These are phyloP conservation scores for Emergomyces pasteurianus DNA, from an alignment of 2,329 filamentous ascomycete species.

Conservation along the genomic window DNA sequence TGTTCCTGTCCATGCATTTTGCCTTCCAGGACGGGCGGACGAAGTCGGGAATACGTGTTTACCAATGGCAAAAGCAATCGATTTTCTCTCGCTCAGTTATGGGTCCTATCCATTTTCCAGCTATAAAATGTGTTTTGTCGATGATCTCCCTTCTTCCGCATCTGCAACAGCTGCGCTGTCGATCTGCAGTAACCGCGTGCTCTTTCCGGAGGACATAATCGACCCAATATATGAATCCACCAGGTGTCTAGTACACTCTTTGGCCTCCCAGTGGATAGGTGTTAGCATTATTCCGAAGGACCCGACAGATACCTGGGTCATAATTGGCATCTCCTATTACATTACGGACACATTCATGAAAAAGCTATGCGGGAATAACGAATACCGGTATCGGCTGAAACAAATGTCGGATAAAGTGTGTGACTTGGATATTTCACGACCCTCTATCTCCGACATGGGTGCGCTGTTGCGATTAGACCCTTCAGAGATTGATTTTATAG, in stretches of 20 bases:
- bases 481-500: conserved; percentile 82
- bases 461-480: conserved; percentile 64
- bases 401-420: conserved; percentile 69
- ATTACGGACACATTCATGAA: conserved; percentile 92
- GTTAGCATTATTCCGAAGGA: conserved; percentile 81
- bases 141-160: conserved; percentile 69
- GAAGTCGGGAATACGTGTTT: conserved; percentile 81
- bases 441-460: conserved; percentile 72
- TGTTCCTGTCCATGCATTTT: conserved; percentile 82
- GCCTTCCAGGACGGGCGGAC: conserved; percentile 67
- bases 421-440: conserved; percentile 67
- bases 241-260: conserved; percentile 64
- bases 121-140: conserved; percentile 89
- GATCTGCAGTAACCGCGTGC: conserved; percentile 72
- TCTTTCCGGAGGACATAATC: conserved; percentile 75
- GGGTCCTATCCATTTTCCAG: conserved; percentile 83
- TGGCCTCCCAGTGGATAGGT: conserved; percentile 89
- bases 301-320: conserved; percentile 73
- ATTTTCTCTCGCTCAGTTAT: conserved; percentile 79
- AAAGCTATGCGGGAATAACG: conserved; percentile 83
- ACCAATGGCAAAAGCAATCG: conserved; percentile 73
- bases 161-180: conserved; percentile 70
- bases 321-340: conserved; percentile 81
- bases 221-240: conserved; percentile 76
- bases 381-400: conserved; percentile 86